Evolutionary conservation across 2,329 filamentous ascomycete genomes (phyloP).

Genomic region (Talaromyces verruculosus): DNA sequence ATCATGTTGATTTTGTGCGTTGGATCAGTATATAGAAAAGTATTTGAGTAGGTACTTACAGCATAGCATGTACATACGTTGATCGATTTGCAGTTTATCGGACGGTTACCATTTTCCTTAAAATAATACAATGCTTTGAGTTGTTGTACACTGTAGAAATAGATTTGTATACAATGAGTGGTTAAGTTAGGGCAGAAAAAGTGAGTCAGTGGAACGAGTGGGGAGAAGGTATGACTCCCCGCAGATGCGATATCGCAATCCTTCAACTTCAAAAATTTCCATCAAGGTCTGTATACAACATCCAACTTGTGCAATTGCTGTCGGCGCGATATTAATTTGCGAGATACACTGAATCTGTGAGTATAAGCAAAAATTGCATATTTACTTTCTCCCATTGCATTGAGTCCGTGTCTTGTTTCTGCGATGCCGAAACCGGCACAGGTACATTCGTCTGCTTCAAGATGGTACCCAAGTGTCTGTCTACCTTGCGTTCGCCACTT

Average conservation of each 20-base stretch:
- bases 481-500: not conserved
- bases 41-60: not conserved
- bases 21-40: not conserved
- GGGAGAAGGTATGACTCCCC: slow-evolving; percentile 8
- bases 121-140: no score
- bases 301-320: not conserved
- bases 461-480: not conserved
- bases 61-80: not conserved
- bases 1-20: not conserved
- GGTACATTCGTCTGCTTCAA: not conserved
- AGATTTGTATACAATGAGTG: not conserved
- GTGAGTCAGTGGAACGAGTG: slow-evolving; percentile 3
- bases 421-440: not conserved
- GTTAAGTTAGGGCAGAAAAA: not conserved
- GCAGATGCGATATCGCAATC: slow-evolving; percentile 16
- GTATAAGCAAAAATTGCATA: not conserved
- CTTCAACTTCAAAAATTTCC: slow-evolving; percentile 5
- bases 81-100: not conserved
- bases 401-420: not conserved
- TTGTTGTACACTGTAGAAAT: not conserved
- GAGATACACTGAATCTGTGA: not conserved
- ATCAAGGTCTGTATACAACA: not conserved
- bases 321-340: not conserved
- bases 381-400: not conserved
- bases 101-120: no score